phyloP scores from a whole-genome alignment of 202 grass and related monocot genomes.

The Panicum virgatum region DNA sequence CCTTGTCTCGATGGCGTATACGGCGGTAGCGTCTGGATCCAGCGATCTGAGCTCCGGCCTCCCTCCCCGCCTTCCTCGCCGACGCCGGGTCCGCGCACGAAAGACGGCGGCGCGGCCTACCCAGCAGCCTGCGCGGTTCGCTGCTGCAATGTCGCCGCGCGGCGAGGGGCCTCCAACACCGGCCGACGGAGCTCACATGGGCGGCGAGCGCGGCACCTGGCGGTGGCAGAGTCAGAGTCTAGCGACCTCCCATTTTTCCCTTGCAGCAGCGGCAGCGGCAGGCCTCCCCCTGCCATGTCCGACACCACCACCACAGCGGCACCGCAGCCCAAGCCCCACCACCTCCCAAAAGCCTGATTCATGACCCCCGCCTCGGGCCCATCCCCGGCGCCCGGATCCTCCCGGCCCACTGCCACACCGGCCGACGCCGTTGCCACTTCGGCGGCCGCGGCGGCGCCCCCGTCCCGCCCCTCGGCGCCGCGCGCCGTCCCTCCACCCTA shows the following conservation, averaged over 20 bases:
- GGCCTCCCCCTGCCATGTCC: background rate
- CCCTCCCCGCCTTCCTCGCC: too few relatives aligned
- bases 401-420: constrained; percentile 35
- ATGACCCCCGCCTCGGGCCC: constrained; percentile 11
- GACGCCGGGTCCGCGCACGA: too few relatives aligned
- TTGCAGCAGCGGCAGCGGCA: background rate
- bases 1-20: too few relatives aligned
- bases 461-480: background rate
- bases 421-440: constrained; percentile 19
- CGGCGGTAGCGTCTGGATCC: too few relatives aligned
- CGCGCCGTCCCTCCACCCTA: constrained; percentile 1
- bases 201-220: too few relatives aligned
- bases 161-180: too few relatives aligned
- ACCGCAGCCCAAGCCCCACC: background rate
- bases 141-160: too few relatives aligned
- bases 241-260: background rate
- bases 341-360: background rate
- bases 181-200: too few relatives aligned
- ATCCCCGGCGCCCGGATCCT: constrained; percentile 13
- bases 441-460: background rate
- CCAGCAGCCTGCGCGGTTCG: too few relatives aligned
- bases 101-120: too few relatives aligned
- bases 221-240: background rate
- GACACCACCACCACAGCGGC: background rate
- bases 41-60: too few relatives aligned